Conservation (phyloP, 441 rosid genomes). For the Erodium texanum region DNA sequence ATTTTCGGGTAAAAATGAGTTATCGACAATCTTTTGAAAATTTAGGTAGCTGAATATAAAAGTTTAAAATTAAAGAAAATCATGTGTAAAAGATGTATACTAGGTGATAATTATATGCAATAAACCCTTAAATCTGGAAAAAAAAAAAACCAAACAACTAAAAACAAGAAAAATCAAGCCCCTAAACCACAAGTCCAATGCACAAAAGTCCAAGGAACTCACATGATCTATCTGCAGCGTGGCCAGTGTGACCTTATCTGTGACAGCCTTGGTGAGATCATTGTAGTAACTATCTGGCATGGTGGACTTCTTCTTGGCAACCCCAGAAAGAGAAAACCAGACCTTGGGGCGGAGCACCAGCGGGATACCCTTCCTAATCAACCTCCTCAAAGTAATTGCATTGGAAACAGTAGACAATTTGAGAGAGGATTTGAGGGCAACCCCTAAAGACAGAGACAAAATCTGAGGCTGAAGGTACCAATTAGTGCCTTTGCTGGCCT, state of each 20-base stretch:
- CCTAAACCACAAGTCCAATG: constrained; percentile 5
- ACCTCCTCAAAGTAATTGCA: constrained; percentile 73
- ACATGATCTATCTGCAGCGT: constrained; percentile 94
- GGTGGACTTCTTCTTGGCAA: constrained; percentile 98
- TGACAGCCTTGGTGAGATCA: constrained; percentile 80
- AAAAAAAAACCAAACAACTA: not conserved
- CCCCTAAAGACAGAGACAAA: constrained; percentile 2
- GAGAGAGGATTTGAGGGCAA: constrained; percentile 66
- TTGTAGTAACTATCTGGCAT: constrained; percentile 90
- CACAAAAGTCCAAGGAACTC: constrained; percentile 25
- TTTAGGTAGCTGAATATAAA: no score
- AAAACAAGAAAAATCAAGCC: no score
- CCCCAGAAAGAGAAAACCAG: constrained; percentile 95
- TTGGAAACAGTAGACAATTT: constrained; percentile 67
- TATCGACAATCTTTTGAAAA: no score
- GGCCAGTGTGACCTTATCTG: constrained; percentile 84
- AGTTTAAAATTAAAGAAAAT: no score
- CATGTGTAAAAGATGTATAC: no score
- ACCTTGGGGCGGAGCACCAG: constrained; percentile 91
- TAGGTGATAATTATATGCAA: no score
- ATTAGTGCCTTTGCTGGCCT: constrained; percentile 95
- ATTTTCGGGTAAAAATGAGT: no score
- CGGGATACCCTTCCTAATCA: constrained; percentile 91
- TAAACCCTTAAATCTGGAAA: not conserved
- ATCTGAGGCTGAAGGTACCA: constrained; percentile 85